These are phyloP conservation scores for Heimioporus retisporus DNA, from an alignment of 1,284 basidiomycete species.

Conservation along the genomic window DNA sequence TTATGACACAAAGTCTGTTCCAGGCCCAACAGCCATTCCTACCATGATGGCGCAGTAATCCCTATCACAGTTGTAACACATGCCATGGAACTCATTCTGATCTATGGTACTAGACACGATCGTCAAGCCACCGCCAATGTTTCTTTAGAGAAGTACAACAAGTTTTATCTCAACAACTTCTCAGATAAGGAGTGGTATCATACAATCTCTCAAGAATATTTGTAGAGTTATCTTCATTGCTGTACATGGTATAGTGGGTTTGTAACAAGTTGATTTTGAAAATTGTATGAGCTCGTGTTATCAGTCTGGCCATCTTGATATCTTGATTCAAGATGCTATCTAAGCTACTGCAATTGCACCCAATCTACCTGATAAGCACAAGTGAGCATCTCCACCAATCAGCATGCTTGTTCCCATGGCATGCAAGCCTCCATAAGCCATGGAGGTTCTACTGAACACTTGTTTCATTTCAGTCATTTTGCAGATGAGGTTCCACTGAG, in stretches of 20 bases:
- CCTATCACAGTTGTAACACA: conserved; percentile 2
- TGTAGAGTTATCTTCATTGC: not conserved
- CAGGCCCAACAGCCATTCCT: not conserved
- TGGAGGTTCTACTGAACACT: not conserved
- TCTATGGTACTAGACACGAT: conserved; percentile 9
- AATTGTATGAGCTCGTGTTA: too few relatives aligned
- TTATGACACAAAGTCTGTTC: not conserved
- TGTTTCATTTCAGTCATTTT: too few relatives aligned
- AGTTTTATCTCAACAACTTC: conserved; percentile 15
- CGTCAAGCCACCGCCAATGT: not conserved
- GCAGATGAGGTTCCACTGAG: too few relatives aligned
- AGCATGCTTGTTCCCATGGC: conserved; percentile 1
- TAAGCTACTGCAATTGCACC: too few relatives aligned
- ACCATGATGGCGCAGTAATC: not conserved
- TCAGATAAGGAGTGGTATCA: conserved; percentile 13
- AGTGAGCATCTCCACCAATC: conserved; percentile 18
- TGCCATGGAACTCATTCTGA: conserved; percentile 9
- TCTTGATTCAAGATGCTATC: too few relatives aligned
- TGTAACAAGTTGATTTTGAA: too few relatives aligned
- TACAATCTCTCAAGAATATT: not conserved
- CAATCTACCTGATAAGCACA: too few relatives aligned
- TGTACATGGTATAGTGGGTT: too few relatives aligned
- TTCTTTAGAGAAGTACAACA: conserved; percentile 11
- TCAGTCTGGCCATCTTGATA: too few relatives aligned
- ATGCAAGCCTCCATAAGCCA: conserved; percentile 8